Evolutionary conservation across 208 protist species (phyloP).

Genomic region (Hexamita inflata): DNA sequence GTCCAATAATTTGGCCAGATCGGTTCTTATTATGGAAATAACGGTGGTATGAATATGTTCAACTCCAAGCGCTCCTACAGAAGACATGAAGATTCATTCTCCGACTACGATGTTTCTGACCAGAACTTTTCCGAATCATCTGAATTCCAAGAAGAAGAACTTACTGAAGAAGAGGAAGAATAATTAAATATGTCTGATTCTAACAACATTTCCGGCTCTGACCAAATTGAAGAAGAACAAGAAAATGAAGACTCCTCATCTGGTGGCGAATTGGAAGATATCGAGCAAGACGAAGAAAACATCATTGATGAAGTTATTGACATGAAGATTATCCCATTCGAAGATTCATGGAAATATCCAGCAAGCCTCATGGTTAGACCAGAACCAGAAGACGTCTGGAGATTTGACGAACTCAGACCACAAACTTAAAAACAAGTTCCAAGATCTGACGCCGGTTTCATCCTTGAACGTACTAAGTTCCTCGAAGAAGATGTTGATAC

Average conservation of each 20-base stretch:
- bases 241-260: too few relatives aligned
- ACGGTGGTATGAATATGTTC: not conserved
- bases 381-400: not conserved
- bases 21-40: not conserved
- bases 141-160: not conserved
- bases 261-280: too few relatives aligned
- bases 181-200: not conserved
- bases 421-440: not conserved
- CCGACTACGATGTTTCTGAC: not conserved
- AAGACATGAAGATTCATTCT: not conserved
- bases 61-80: not conserved
- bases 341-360: not conserved
- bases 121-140: not conserved
- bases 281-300: not conserved
- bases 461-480: not conserved
- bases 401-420: not conserved
- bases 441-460: not conserved
- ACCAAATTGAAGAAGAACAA: not conserved
- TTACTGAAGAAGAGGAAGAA: not conserved
- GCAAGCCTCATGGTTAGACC: not conserved
- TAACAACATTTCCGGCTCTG: not conserved
- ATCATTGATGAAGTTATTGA: not conserved
- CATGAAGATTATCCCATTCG: not conserved
- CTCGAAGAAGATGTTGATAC: not conserved
- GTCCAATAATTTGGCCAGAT: not conserved